Base-by-base conservation (phyloP, 176 grass and related monocot genomes). In the Phragmites australis region DNA sequence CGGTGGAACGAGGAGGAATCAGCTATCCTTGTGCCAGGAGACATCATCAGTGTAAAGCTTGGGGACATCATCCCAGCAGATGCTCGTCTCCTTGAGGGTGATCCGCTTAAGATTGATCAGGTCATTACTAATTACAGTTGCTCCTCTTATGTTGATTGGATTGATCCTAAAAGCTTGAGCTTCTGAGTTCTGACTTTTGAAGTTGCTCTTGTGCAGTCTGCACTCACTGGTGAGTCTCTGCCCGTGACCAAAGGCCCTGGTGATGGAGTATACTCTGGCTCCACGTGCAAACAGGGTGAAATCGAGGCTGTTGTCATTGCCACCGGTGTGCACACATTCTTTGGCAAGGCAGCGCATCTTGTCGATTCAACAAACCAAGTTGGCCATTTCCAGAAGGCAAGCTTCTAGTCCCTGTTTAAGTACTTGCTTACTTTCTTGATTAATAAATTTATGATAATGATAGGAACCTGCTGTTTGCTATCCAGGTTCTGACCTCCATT, bases 351-450 rank as follows among this genome's bases (percentile, higher is more conserved):
- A 62, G 74, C 74, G 15, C 74, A 77, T 62, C 74, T 77, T 62
- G 74, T 77, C 10, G 74, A 77, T 23, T 62, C 56, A 16, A 77
- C 74, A 0, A 77, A 77, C 32, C 74, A 77, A 62, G 74, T 77
- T 77, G 74, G 74, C 26, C 74, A 77, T 47, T 77, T 77, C 43
- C 74, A n/a, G n/a, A n/a, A n/a, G n/a, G 88, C 52, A 90, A 81
- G 88, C 47, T 50, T 79, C 16, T 80, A 60, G 11, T 29, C 29
- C 58, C n/a, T 11, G 74, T 70, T 51, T 39, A 21, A 47, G 49
- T 72, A 29, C 48, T 32, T 65, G 17, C 31, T 46, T 50, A 58
- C 39, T 80, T 70, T 54, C 9, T 67, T 76, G 34, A 57, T 81
- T 55, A 2, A 9, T 9, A 74, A 50, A 25, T 55, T 48, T 72